These are phyloP conservation scores for Scheffersomyces amazonensis DNA, from an alignment of 805 yeast species.

Conservation along the genomic window DNA sequence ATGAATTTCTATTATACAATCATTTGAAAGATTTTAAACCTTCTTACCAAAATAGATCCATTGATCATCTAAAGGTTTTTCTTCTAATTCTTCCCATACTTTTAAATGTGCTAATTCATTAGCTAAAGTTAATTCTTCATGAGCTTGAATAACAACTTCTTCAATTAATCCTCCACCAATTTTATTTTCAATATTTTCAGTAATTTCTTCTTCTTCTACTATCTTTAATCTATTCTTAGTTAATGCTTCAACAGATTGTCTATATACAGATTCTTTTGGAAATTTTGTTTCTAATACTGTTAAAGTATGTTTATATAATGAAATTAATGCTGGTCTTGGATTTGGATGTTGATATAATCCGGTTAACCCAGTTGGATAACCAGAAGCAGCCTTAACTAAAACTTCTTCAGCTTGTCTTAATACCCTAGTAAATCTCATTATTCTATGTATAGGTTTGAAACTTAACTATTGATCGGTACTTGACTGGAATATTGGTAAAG, in stretches of 20 bases:
- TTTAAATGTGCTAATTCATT: slow-evolving; percentile 66
- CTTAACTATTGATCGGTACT: neutral
- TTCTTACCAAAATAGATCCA: slow-evolving; percentile 80
- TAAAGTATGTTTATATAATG: slow-evolving; percentile 70
- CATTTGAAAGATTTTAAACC: no score
- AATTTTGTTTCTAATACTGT: slow-evolving; percentile 53
- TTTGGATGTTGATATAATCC: slow-evolving; percentile 78
- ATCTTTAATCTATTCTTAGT: slow-evolving; percentile 66
- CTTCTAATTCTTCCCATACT: slow-evolving; percentile 78
- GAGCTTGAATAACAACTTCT: slow-evolving; percentile 78
- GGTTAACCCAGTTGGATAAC: slow-evolving; percentile 78
- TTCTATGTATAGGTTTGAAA: neutral
- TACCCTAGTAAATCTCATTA: slow-evolving; percentile 39
- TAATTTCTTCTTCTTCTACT: slow-evolving; percentile 60
- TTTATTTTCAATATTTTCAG: slow-evolving; percentile 64
- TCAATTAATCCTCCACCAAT: slow-evolving; percentile 85
- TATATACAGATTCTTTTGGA: slow-evolving; percentile 73
- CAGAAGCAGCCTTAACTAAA: slow-evolving; percentile 55
- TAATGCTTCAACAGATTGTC: slow-evolving; percentile 68
- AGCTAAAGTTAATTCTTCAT: slow-evolving; percentile 71
- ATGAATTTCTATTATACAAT: no score
- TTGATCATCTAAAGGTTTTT: slow-evolving; percentile 75
- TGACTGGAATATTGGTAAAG: neutral
- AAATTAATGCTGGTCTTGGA: slow-evolving; percentile 75
- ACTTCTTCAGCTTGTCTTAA: slow-evolving; percentile 48